A percentile compares a stretch with the other conserved stretches of the same genome.
Conservation (phyloP, 225 moss, liverwort and hornwort species). For the Rhytidiadelphus loreus region DNA sequence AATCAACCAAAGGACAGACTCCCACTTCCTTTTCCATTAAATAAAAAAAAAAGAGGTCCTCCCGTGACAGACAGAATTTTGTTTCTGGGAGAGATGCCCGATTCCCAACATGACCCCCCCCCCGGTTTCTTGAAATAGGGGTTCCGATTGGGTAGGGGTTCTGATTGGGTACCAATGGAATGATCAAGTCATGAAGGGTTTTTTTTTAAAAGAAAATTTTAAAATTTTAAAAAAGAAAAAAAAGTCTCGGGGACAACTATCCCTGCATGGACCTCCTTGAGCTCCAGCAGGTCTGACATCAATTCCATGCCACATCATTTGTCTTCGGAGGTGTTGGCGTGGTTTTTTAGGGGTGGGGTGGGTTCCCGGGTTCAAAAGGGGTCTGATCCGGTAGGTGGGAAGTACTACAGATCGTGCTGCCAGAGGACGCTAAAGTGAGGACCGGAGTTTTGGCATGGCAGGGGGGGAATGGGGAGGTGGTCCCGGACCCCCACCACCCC, state of each 20-base stretch:
- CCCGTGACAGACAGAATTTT: neutral
- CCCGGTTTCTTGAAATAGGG: neutral
- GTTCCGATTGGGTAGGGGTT: neutral
- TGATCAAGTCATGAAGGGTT: neutral
- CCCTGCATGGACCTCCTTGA: neutral
- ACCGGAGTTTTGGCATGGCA: neutral
- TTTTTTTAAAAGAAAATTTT: no score
- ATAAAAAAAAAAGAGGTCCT: no score
- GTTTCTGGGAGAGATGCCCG: neutral
- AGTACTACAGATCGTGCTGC: slow-evolving; percentile 1
- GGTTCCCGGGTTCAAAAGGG: neutral
- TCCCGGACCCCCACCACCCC: neutral
- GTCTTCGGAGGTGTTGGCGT: neutral
- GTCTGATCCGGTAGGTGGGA: neutral
- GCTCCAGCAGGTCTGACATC: neutral
- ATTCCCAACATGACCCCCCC: neutral
- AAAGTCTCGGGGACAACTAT: neutral
- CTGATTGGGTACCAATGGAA: neutral
- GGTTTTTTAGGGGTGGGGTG: neutral
- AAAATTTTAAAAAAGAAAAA: neutral
- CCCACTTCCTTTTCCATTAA: no score
- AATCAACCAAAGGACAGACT: neutral
- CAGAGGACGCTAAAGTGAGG: neutral
- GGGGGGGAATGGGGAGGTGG: neutral
- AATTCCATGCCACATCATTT: neutral